Percentiles rank a stretch among this genome's conserved stretches.
Conservation (phyloP, 805 yeast species). For the Blastobotrys attinorum region DNA sequence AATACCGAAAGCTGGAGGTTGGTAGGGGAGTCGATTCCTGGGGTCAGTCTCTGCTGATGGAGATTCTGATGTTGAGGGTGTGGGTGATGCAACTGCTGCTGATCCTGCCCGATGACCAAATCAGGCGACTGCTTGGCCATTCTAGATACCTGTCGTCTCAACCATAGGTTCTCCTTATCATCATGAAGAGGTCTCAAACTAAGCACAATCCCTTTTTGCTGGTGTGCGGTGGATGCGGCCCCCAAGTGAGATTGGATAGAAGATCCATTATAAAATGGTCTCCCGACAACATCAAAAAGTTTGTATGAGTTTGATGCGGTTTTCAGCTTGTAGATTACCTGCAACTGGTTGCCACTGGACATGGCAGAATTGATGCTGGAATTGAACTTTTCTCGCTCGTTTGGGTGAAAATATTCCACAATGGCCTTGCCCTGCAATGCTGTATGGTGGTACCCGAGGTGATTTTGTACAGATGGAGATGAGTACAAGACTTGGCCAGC, state of each 20-base stretch:
- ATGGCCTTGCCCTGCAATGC: constrained; percentile 7
- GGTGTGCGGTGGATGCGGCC: background rate
- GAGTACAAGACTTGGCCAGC: constrained; percentile 13
- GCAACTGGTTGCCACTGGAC: constrained; percentile 3
- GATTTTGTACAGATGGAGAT: constrained; percentile 9
- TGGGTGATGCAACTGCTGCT: background rate
- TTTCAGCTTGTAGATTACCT: constrained; percentile 9
- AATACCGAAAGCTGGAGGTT: background rate
- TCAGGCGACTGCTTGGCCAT: constrained; percentile 6
- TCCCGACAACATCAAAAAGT: constrained; percentile 9
- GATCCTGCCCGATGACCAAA: background rate
- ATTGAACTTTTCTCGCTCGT: constrained; percentile 12
- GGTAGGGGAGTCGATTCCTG: constrained; percentile 2
- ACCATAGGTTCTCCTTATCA: constrained; percentile 11
- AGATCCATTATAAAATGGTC: constrained; percentile 9
- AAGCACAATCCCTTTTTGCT: constrained; percentile 3
- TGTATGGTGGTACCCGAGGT: constrained; percentile 9
- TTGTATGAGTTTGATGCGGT: constrained; percentile 1
- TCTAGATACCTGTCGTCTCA: constrained; percentile 14
- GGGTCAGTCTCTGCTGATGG: background rate
- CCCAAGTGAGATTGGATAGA: background rate
- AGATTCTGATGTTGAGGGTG: background rate
- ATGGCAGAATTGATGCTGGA: constrained; percentile 9
- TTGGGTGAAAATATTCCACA: constrained; percentile 16
- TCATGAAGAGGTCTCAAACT: constrained; percentile 3